Conservation (phyloP, 2,329 filamentous ascomycete species). For the Claviceps capensis region DNA sequence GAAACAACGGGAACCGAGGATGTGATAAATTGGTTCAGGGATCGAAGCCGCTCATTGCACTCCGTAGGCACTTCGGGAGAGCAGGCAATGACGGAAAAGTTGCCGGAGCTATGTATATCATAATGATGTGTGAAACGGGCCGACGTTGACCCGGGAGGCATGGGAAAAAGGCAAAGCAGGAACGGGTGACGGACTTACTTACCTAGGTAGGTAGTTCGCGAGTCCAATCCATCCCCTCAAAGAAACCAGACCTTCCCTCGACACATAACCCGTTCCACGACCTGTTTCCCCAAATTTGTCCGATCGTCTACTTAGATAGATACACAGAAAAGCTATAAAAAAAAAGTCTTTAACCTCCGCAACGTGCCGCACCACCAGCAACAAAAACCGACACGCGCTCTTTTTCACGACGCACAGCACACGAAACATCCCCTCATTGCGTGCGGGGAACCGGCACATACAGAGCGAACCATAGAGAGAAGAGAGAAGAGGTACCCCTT, state of each 20-base stretch:
- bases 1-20: neutral
- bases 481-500: neutral
- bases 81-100: neutral
- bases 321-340: neutral
- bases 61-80: too few species aligned
- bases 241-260: neutral
- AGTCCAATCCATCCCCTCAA: neutral
- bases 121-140: neutral
- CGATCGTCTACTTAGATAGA: neutral
- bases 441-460: neutral
- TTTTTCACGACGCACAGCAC: neutral
- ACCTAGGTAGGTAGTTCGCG: neutral
- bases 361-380: neutral
- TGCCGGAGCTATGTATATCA: neutral
- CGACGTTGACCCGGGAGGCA: constrained; percentile 7
- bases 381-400: neutral
- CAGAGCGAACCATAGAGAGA: neutral
- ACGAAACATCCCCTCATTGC: neutral
- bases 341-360: neutral
- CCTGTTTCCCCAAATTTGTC: neutral
- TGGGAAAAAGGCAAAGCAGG: neutral
- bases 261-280: neutral
- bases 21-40: neutral
- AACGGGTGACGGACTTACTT: neutral
- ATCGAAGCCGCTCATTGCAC: too few species aligned